Conservation (phyloP, 2,329 filamentous ascomycete species). For the Sporothrix euskadiensis region DNA sequence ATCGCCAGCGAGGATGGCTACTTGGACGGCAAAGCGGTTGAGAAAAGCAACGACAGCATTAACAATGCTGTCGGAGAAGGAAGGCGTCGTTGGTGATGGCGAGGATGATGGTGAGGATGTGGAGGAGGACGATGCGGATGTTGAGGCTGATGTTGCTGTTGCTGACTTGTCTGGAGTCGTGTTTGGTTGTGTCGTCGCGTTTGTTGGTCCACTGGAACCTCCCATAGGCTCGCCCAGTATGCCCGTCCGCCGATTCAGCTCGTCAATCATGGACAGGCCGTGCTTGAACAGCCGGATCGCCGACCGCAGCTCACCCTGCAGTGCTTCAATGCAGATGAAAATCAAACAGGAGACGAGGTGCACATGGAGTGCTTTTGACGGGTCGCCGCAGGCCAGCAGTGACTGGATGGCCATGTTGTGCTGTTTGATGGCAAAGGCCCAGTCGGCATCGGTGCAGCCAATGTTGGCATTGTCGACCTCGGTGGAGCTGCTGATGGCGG, state of each 20-base stretch:
- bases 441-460: neutral
- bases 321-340: conserved; percentile 30
- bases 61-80: conserved; percentile 18
- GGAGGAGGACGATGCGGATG: neutral
- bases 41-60: conserved; percentile 26
- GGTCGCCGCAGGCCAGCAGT: conserved; percentile 14
- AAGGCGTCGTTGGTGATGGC: neutral
- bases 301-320: conserved; percentile 28
- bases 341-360: conserved; percentile 30
- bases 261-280: conserved; percentile 22
- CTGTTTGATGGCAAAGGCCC: conserved; percentile 23
- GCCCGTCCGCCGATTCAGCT: conserved; percentile 15
- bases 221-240: neutral
- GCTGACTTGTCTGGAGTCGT: neutral
- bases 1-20: conserved; percentile 26
- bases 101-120: neutral
- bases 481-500: neutral
- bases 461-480: neutral
- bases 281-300: conserved; percentile 29
- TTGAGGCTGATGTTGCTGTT: neutral
- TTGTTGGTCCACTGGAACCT: neutral
- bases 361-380: conserved; percentile 5
- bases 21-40: conserved; percentile 29
- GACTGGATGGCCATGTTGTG: conserved; percentile 27
- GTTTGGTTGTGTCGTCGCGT: neutral